Evolutionary conservation across 2,329 filamentous ascomycete genomes (phyloP).

Genomic region (Talaromyces marneffei): DNA sequence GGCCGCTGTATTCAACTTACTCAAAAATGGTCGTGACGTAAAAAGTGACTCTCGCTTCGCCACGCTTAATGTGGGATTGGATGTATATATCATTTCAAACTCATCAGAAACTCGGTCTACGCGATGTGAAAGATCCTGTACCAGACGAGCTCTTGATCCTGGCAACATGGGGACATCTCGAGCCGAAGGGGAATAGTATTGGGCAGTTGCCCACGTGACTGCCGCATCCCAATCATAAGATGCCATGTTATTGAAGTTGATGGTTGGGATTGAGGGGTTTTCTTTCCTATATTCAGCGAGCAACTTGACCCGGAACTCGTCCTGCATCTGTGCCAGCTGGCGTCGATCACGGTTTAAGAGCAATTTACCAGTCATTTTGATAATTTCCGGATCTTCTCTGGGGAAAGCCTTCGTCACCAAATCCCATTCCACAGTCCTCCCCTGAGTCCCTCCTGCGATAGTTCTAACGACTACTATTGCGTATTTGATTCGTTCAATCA

Average conservation of each 20-base stretch:
- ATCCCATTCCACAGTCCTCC: constrained; percentile 40
- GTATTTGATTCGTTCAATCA: constrained; percentile 34
- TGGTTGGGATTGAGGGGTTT: constrained; percentile 33
- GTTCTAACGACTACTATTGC: constrained; percentile 42
- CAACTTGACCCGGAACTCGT: constrained; percentile 43
- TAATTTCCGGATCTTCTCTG: constrained; percentile 31
- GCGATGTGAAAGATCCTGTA: constrained; percentile 37
- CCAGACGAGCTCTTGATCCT: constrained; percentile 37
- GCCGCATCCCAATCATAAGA: constrained; percentile 44
- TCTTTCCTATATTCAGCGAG: constrained; percentile 41
- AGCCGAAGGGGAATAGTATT: constrained; percentile 36
- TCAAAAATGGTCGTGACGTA: constrained; percentile 8
- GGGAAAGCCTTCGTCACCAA: constrained; percentile 41
- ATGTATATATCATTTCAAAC: constrained; percentile 33
- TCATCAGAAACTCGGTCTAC: constrained; percentile 25
- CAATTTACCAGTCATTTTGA: constrained; percentile 34
- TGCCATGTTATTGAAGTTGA: constrained; percentile 41
- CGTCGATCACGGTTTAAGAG: constrained; percentile 34
- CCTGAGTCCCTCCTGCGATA: constrained; percentile 41
- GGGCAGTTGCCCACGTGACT: constrained; percentile 42
- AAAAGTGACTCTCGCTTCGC: constrained; percentile 26
- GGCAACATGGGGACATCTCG: constrained; percentile 39
- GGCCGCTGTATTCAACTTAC: constrained; percentile 21
- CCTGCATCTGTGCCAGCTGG: constrained; percentile 41
- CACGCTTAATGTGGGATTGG: constrained; percentile 27